phyloP scores from a whole-genome alignment of 352 stramenopile genomes.

The Globisporangium rhizosaccharum region DNA sequence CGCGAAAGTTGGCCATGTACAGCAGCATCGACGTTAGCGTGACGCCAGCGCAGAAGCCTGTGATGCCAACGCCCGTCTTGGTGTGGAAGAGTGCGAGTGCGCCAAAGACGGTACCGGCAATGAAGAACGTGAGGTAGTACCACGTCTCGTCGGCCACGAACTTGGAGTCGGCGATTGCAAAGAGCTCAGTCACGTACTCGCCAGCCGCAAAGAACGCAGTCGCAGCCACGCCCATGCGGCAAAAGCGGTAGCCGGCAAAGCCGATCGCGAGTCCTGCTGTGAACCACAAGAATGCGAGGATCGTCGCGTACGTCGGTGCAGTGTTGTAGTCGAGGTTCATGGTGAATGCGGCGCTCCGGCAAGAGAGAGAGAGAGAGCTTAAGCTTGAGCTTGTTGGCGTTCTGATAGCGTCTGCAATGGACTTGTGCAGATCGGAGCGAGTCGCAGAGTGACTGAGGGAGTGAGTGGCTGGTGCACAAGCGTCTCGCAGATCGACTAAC shows the following conservation, averaged over 20 bases:
- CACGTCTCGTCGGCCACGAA: background rate
- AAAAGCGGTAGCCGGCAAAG: background rate
- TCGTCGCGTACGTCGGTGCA: no score
- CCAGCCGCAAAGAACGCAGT: conserved; percentile 6
- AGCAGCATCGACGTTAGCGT: no score
- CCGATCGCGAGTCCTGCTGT: background rate
- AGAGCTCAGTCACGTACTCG: background rate
- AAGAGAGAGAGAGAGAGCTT: no score
- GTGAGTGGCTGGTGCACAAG: no score
- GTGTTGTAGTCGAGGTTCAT: no score
- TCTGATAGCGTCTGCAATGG: no score
- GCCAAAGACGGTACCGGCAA: background rate
- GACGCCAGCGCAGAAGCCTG: background rate
- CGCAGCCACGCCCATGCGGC: background rate
- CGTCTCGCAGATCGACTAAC: no score
- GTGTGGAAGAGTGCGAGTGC: background rate
- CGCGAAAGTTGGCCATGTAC: background rate
- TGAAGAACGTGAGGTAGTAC: background rate
- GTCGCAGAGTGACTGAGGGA: no score
- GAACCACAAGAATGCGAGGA: background rate
- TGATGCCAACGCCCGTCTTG: background rate
- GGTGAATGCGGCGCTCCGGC: no score
- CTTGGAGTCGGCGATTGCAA: background rate
- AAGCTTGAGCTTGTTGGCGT: no score
- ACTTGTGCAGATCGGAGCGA: no score